phyloP scores from a whole-genome alignment of 306 rosid species.

The Heteromeles arbutifolia region DNA sequence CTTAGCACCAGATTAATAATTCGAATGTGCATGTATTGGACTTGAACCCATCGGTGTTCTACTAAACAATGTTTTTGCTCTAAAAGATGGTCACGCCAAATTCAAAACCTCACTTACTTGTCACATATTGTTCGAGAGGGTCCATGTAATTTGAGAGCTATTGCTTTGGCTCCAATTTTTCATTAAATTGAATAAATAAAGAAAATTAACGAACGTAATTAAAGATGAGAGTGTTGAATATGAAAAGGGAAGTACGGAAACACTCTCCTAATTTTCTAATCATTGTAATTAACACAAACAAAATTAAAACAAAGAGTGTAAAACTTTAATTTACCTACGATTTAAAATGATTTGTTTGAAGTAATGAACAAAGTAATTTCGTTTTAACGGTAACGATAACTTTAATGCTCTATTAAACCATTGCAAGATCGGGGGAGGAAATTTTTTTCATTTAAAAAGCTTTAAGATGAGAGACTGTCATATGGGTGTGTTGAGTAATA shows the following conservation, averaged over 20 bases:
- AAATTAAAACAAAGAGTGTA: too few relatives aligned
- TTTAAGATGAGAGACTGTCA: not conserved
- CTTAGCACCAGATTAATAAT: conserved; percentile 19
- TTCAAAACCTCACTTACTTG: conserved; percentile 21
- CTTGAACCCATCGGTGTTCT: not conserved
- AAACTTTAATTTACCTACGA: not conserved
- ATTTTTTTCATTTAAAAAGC: not conserved
- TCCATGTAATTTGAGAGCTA: not conserved
- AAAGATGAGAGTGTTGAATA: too few relatives aligned
- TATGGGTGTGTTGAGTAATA: not conserved
- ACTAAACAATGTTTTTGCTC: conserved; percentile 4
- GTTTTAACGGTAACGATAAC: too few relatives aligned
- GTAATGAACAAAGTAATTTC: not conserved
- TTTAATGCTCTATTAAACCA: too few relatives aligned
- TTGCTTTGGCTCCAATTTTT: too few relatives aligned
- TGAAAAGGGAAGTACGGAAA: too few relatives aligned
- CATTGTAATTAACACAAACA: too few relatives aligned
- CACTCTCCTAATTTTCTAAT: not conserved
- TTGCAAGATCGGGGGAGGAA: too few relatives aligned
- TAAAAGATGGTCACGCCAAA: conserved; percentile 20
- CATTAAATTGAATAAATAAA: too few relatives aligned
- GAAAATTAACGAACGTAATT: too few relatives aligned
- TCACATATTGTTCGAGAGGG: conserved; percentile 8
- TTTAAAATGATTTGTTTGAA: too few relatives aligned
- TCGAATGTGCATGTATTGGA: not conserved